Conservation (phyloP, 148 eudicot genomes). For the Chenopodium album region DNA sequence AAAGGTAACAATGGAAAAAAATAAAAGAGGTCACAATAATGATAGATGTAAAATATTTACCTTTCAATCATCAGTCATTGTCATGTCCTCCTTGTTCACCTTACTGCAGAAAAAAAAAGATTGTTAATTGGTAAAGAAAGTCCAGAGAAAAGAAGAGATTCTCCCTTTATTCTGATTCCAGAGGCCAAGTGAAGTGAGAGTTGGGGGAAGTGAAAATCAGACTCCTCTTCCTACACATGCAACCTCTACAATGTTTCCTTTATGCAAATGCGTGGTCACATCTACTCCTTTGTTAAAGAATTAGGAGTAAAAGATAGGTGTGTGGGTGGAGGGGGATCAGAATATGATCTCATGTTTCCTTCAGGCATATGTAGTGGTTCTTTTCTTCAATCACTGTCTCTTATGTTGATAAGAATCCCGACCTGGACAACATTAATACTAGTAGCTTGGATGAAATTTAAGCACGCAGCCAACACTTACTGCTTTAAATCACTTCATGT, state of each 20-base stretch:
- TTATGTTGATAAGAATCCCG: conserved; percentile 43
- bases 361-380: conserved; percentile 40
- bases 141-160: conserved; percentile 27
- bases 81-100: conserved; percentile 38
- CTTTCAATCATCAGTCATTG: conserved; percentile 38
- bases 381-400: conserved; percentile 37
- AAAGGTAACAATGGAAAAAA: conserved; percentile 21
- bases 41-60: conserved; percentile 42
- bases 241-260: conserved; percentile 21
- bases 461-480: background rate
- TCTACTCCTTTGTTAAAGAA: conserved; percentile 41
- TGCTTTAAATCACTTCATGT: conserved; percentile 21
- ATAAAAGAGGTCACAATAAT: conserved; percentile 35
- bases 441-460: conserved; percentile 17
- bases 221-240: conserved; percentile 17
- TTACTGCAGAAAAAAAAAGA: conserved; percentile 22
- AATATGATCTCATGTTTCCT: conserved; percentile 47
- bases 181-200: conserved; percentile 25
- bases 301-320: conserved; percentile 22
- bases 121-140: conserved; percentile 29
- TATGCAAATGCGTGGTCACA: conserved; percentile 43
- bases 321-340: conserved; percentile 46
- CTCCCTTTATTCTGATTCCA: conserved; percentile 37
- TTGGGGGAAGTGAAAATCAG: conserved; percentile 26
- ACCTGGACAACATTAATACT: conserved; percentile 25